Percentiles rank a stretch among this genome's conserved stretches.
These are phyloP conservation scores for Trichoderma sp. DNA, from an alignment of 2,329 filamentous ascomycete species.

Conservation along the genomic window DNA sequence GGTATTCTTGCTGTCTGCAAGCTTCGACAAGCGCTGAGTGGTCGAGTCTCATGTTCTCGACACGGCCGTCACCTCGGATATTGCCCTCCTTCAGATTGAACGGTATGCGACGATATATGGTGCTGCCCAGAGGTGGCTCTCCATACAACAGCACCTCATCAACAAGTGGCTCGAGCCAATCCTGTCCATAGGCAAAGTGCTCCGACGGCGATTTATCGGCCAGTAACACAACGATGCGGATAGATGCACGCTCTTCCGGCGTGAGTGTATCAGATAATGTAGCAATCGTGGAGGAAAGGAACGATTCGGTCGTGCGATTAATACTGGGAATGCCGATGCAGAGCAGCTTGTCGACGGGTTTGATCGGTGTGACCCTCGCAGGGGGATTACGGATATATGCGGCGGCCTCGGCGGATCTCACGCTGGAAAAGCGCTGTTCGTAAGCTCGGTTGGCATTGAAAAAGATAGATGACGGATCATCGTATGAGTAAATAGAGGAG, in stretches of 20 bases:
- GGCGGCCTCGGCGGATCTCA: conserved; percentile 29
- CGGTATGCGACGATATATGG: conserved; percentile 22
- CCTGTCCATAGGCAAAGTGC: conserved; percentile 32
- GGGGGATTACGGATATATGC: conserved; percentile 22
- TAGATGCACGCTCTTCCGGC: conserved; percentile 30
- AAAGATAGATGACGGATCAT: conserved; percentile 37
- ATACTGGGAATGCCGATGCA: conserved; percentile 37
- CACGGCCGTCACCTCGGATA: conserved; percentile 29
- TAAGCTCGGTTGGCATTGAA: conserved; percentile 31
- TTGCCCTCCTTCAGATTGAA: conserved; percentile 26
- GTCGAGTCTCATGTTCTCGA: conserved; percentile 35
- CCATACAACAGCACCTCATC: conserved; percentile 36
- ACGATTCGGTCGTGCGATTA: conserved; percentile 31
- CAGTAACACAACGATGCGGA: conserved; percentile 35
- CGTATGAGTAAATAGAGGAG: conserved; percentile 32
- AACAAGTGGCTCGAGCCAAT: conserved; percentile 32
- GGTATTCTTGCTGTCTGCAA: conserved; percentile 29
- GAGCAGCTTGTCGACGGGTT: conserved; percentile 21
- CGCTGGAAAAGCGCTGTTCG: conserved; percentile 27
- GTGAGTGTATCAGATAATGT: conserved; percentile 33
- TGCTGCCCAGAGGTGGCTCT: conserved; percentile 3
- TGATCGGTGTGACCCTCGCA: background rate
- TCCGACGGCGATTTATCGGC: conserved; percentile 33
- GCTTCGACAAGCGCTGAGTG: conserved; percentile 34
- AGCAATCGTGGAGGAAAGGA: conserved; percentile 31